A percentile compares a stretch with the other conserved stretches of the same genome.
These are phyloP conservation scores for Fusarium subglutinans DNA, from an alignment of 2,329 filamentous ascomycete species.

Conservation along the genomic window DNA sequence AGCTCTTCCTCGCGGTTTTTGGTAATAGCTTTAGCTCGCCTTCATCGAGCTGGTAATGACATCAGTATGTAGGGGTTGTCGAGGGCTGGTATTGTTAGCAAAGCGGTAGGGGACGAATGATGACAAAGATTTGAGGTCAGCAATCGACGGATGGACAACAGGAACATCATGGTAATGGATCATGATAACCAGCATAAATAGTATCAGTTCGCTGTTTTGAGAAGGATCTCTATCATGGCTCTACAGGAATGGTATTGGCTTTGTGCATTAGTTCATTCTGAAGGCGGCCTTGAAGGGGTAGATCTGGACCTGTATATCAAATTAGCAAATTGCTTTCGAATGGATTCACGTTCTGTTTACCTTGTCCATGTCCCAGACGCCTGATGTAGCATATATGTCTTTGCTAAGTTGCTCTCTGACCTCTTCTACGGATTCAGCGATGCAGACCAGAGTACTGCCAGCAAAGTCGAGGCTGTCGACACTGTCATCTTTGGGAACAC, in stretches of 20 bases:
- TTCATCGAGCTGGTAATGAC: conserved; percentile 16
- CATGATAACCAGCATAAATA: conserved; percentile 1
- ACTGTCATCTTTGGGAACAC: conserved; percentile 70
- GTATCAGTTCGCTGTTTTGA: not conserved
- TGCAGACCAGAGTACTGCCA: conserved; percentile 75
- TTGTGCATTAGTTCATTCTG: conserved; percentile 37
- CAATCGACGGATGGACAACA: conserved; percentile 6
- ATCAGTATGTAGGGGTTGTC: not conserved
- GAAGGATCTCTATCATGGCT: not conserved
- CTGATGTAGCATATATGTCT: conserved; percentile 76
- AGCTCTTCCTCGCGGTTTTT: conserved; percentile 24
- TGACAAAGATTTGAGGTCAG: not conserved
- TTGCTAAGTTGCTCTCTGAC: conserved; percentile 71
- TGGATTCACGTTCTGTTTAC: conserved; percentile 46
- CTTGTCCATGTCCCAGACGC: conserved; percentile 84
- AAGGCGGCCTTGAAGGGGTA: conserved; percentile 60
- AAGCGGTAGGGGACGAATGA: not conserved
- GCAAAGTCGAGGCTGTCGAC: conserved; percentile 71
- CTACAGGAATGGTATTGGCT: not conserved
- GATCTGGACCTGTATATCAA: conserved; percentile 55
- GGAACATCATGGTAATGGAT: not conserved
- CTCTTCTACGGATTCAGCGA: conserved; percentile 75
- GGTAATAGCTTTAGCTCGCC: conserved; percentile 15
- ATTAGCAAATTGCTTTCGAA: not conserved
- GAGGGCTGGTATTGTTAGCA: not conserved